Percentiles rank a stretch among this genome's conserved stretches.
Conservation (phyloP, 805 yeast genomes). For the Wickerhamiella allomyrinae region DNA sequence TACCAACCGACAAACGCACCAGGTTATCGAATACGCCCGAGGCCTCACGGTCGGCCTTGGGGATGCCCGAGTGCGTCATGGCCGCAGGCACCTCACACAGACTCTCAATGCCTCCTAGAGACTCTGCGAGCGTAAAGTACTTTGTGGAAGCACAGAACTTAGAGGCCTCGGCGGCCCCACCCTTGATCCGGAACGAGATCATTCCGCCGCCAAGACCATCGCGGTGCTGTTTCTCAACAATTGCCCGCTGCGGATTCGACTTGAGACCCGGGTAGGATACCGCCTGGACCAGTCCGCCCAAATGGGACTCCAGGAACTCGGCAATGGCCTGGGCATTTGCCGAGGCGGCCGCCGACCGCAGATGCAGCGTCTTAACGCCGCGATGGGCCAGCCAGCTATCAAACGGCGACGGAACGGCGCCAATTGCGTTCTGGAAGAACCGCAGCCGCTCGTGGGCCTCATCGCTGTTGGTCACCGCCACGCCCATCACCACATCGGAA, state of each 20-base stretch:
- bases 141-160: slow-evolving; percentile 59
- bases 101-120: slow-evolving; percentile 81
- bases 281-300: slow-evolving; percentile 37
- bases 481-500: slow-evolving; percentile 82
- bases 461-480: slow-evolving; percentile 54
- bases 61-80: slow-evolving; percentile 89
- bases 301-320: slow-evolving; percentile 34
- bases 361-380: slow-evolving; percentile 74
- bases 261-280: slow-evolving; percentile 79
- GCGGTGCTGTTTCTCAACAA: slow-evolving; percentile 64
- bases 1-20: slow-evolving; percentile 73
- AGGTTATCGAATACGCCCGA: slow-evolving; percentile 72
- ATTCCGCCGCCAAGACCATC: slow-evolving; percentile 84
- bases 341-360: slow-evolving; percentile 62
- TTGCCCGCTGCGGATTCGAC: slow-evolving; percentile 45
- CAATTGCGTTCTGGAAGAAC: slow-evolving; percentile 76
- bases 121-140: slow-evolving; percentile 75
- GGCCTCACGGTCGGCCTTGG: slow-evolving; percentile 59
- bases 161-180: slow-evolving; percentile 66
- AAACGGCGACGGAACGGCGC: slow-evolving; percentile 80
- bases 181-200: slow-evolving; percentile 74
- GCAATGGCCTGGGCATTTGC: slow-evolving; percentile 55
- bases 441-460: slow-evolving; percentile 47
- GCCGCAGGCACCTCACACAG: slow-evolving; percentile 77
- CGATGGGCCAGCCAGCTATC: slow-evolving; percentile 90